Evolutionary conservation across 768 basidiomycete species (phyloP).

Genomic region (Porphyrellus cyaneotinctus): DNA sequence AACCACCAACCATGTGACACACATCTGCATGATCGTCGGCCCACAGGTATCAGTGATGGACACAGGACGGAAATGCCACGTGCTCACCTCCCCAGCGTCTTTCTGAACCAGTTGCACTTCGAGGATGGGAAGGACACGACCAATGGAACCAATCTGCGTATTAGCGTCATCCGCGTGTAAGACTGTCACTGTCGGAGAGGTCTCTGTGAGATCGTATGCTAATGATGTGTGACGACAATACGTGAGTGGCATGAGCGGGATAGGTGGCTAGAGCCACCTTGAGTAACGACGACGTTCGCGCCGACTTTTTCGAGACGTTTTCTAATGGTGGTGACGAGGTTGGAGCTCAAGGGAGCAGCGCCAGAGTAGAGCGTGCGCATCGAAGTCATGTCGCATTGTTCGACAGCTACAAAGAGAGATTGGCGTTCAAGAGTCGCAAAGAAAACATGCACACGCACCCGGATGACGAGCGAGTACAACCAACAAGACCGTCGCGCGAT

Average conservation of each 20-base stretch:
- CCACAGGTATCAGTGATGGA: conserved; percentile 23
- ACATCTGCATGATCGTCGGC: conserved; percentile 79
- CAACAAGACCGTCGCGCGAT: conserved; percentile 55
- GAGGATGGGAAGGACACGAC: conserved; percentile 68
- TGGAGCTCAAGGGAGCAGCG: conserved; percentile 74
- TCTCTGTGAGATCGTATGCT: conserved; percentile 83
- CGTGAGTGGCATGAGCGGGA: not conserved
- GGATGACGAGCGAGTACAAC: conserved; percentile 69
- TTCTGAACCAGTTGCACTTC: conserved; percentile 69
- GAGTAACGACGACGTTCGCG: conserved; percentile 39
- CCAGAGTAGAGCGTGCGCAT: conserved; percentile 61
- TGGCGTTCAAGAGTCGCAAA: not conserved
- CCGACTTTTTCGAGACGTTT: conserved; percentile 40
- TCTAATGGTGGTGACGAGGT: conserved; percentile 50
- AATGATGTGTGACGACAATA: not conserved
- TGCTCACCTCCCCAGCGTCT: conserved; percentile 45
- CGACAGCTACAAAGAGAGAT: conserved; percentile 42
- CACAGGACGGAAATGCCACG: too few species aligned
- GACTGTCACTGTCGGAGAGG: conserved; percentile 66
- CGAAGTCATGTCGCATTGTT: conserved; percentile 62
- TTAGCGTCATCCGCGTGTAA: conserved; percentile 41
- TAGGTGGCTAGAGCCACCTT: conserved; percentile 40
- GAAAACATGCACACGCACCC: conserved; percentile 37
- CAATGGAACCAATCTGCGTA: conserved; percentile 61
- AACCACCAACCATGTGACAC: conserved; percentile 14